phyloP scores from a whole-genome alignment of 495 filamentous ascomycete species.

The Pyronema domesticum region DNA sequence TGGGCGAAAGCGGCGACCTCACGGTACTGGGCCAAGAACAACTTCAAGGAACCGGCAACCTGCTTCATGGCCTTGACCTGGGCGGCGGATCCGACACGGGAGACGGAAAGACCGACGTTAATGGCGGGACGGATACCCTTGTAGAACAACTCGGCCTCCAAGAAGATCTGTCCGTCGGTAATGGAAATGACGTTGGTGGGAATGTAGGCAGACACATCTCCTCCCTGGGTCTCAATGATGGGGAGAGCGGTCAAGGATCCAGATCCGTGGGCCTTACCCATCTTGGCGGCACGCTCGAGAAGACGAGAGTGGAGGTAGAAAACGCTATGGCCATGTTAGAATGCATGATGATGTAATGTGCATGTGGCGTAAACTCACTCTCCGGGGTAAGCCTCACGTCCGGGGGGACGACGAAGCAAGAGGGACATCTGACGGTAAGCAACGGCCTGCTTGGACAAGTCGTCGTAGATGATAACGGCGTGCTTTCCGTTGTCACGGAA shows the following conservation, averaged over 20 bases:
- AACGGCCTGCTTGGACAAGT: conserved; percentile 97
- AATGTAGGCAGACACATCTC: conserved; percentile 99
- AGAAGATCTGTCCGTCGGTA: conserved; percentile 98
- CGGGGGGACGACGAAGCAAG: conserved; percentile 92
- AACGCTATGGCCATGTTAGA: conserved; percentile 36
- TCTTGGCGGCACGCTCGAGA: conserved; percentile 97
- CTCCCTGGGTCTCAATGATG: conserved; percentile 99
- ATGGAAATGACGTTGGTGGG: conserved; percentile 99
- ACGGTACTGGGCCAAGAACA: conserved; percentile 99
- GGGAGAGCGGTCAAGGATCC: conserved; percentile 95
- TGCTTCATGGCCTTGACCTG: conserved; percentile 99
- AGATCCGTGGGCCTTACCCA: conserved; percentile 88
- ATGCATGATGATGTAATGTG: neutral
- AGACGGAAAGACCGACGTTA: conserved; percentile 99
- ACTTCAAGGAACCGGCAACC: conserved; percentile 97
- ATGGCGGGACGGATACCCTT: conserved; percentile 99
- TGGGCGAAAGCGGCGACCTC: conserved; percentile 98
- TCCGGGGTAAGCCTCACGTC: conserved; percentile 99
- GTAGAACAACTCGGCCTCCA: conserved; percentile 99
- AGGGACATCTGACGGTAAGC: conserved; percentile 99
- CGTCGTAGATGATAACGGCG: conserved; percentile 84
- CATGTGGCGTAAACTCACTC: conserved; percentile 36
- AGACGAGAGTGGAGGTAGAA: conserved; percentile 99
- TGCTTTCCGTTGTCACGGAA: conserved; percentile 90
- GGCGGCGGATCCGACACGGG: conserved; percentile 97